These are phyloP conservation scores for Glycine latifolia DNA, from an alignment of 306 rosid species.

Conservation along the genomic window DNA sequence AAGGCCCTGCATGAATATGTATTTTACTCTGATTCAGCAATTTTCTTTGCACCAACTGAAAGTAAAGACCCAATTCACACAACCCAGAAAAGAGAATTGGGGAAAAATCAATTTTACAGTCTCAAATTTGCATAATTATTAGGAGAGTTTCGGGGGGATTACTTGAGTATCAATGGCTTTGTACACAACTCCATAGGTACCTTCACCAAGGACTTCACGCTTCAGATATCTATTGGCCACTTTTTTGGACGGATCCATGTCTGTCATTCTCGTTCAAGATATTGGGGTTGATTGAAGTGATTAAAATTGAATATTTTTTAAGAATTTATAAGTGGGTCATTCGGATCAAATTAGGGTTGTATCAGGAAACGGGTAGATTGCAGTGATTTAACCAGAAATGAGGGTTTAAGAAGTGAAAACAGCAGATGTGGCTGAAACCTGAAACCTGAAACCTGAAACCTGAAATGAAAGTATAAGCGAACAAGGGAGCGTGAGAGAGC, in stretches of 20 bases:
- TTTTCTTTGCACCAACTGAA: not conserved
- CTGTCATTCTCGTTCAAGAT: conserved; percentile 12
- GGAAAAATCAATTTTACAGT: not conserved
- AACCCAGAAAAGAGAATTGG: not conserved
- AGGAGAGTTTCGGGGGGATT: not conserved
- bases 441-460: not conserved
- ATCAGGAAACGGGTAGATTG: not conserved
- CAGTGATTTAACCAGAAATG: conserved; percentile 4
- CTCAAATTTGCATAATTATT: not conserved
- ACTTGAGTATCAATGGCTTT: conserved; percentile 94
- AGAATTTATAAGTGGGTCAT: conserved; percentile 15
- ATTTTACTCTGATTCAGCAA: not conserved
- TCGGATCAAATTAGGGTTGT: conserved; percentile 29
- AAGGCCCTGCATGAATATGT: not conserved
- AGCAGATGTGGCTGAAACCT: not conserved
- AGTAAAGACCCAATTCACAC: not conserved
- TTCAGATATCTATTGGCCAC: conserved; percentile 89
- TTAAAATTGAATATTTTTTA: too few species aligned
- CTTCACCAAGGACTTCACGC: conserved; percentile 92
- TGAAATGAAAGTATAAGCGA: conserved; percentile 4
- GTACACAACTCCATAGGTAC: conserved; percentile 91
- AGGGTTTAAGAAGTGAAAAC: not conserved
- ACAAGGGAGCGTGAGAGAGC: conserved; percentile 2
- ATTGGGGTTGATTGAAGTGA: too few species aligned
- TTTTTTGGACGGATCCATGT: conserved; percentile 68